Evolutionary conservation across 345 rosid species (phyloP).

Genomic region (Euphorbia pulcherrima): DNA sequence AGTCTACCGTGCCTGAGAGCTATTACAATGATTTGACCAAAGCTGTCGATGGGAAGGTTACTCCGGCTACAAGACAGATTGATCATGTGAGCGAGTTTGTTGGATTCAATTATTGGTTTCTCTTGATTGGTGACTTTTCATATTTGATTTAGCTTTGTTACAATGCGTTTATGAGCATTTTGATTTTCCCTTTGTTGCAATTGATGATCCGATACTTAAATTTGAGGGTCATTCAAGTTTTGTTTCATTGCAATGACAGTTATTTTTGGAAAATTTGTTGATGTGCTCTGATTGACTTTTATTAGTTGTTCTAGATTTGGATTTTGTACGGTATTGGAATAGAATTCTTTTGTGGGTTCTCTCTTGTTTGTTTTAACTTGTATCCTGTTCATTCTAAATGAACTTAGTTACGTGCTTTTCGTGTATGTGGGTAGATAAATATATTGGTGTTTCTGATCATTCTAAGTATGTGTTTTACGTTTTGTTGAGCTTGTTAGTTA

Average conservation of each 20-base stretch:
- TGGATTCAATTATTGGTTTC: slow-evolving; percentile 10
- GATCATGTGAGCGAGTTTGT: slow-evolving; percentile 92
- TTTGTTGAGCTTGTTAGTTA: not conserved
- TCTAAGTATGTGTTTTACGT: not conserved
- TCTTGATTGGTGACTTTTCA: not conserved
- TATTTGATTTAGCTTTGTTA: not conserved
- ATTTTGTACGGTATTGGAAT: not conserved
- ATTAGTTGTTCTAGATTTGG: not conserved
- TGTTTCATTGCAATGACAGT: slow-evolving; percentile 1
- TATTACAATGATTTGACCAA: slow-evolving; percentile 76
- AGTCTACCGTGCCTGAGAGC: slow-evolving; percentile 95
- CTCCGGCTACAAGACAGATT: slow-evolving; percentile 90
- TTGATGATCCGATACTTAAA: too few relatives aligned
- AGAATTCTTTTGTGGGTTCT: not conserved
- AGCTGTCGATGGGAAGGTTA: slow-evolving; percentile 92
- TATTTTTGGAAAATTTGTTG: not conserved
- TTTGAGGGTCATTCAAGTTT: not conserved
- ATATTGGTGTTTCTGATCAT: not conserved
- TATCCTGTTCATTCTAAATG: not conserved
- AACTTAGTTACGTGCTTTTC: not conserved
- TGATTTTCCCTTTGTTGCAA: too few relatives aligned
- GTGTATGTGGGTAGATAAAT: not conserved
- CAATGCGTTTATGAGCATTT: not conserved
- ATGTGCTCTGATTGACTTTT: not conserved
- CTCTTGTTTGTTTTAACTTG: not conserved